Percentiles rank a stretch among this genome's conserved stretches.
Conservation (phyloP, 352 stramenopile species). For the Detonula confervacea region DNA sequence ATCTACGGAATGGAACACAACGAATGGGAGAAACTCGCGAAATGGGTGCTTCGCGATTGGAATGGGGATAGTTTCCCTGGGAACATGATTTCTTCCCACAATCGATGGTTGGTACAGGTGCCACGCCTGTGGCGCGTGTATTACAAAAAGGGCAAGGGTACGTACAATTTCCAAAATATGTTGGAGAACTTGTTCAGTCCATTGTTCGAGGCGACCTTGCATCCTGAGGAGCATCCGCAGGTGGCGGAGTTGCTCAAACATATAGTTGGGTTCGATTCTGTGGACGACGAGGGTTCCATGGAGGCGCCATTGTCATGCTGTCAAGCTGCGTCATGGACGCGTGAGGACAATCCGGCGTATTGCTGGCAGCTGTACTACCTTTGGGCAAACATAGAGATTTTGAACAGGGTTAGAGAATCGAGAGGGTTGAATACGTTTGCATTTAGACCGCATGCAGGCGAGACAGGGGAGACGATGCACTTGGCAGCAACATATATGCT, state of each 20-base stretch:
- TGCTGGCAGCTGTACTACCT: conserved; percentile 94
- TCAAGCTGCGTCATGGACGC: conserved; percentile 89
- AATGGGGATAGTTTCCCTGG: conserved; percentile 61
- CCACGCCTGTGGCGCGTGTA: conserved; percentile 97
- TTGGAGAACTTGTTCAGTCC: conserved; percentile 98
- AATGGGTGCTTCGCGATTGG: conserved; percentile 90
- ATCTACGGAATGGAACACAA: conserved; percentile 86
- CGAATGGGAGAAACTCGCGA: conserved; percentile 96
- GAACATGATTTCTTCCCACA: conserved; percentile 90
- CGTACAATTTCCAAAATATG: conserved; percentile 95
- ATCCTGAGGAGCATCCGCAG: conserved; percentile 89
- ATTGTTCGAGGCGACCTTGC: conserved; percentile 96
- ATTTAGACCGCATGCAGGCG: conserved; percentile 97
- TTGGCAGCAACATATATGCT: conserved; percentile 88
- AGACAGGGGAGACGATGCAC: conserved; percentile 97
- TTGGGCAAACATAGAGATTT: conserved; percentile 94
- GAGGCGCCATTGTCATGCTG: conserved; percentile 82
- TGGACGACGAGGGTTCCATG: conserved; percentile 97
- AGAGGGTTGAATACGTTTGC: conserved; percentile 93
- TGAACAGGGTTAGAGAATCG: conserved; percentile 93
- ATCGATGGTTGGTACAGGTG: conserved; percentile 98
- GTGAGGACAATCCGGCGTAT: conserved; percentile 81
- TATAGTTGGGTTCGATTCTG: conserved; percentile 98
- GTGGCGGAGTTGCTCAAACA: conserved; percentile 81
- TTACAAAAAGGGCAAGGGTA: conserved; percentile 85